phyloP scores from a whole-genome alignment of 2,329 filamentous ascomycete species.

The Moelleriella libera region DNA sequence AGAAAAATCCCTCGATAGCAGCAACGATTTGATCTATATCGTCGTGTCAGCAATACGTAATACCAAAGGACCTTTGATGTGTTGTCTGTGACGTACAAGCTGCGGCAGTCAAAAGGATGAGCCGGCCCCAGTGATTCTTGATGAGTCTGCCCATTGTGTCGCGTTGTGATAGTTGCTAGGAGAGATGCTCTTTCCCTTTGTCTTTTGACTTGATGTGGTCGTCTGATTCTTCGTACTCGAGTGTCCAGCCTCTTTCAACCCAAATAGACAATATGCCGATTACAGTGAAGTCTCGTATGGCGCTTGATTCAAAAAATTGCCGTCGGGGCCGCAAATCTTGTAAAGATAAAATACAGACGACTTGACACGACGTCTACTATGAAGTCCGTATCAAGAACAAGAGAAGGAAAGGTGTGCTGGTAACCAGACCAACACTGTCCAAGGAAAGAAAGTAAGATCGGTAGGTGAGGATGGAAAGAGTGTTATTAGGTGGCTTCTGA shows the following conservation, averaged over 20 bases:
- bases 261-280: no score
- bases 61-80: neutral
- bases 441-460: conserved; percentile 21
- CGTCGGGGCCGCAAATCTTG: neutral
- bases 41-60: conserved; percentile 7
- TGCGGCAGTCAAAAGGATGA: conserved; percentile 80
- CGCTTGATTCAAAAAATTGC: neutral
- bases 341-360: neutral
- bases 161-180: neutral
- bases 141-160: conserved; percentile 84
- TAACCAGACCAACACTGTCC: conserved; percentile 38
- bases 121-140: conserved; percentile 97
- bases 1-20: conserved; percentile 81
- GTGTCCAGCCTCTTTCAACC: no score
- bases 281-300: no score
- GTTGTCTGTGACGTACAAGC: conserved; percentile 38
- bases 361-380: neutral
- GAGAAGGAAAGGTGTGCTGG: conserved; percentile 15
- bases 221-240: no score
- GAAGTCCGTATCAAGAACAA: neutral
- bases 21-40: conserved; percentile 72
- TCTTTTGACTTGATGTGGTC: neutral
- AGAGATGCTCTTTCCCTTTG: conserved; percentile 2
- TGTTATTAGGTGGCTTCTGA: conserved; percentile 9
- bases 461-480: conserved; percentile 33